Percentiles rank a stretch among this genome's conserved stretches.
These are phyloP conservation scores for Aspergillus sclerotioniger DNA, from an alignment of 495 filamentous ascomycete species.

Conservation along the genomic window DNA sequence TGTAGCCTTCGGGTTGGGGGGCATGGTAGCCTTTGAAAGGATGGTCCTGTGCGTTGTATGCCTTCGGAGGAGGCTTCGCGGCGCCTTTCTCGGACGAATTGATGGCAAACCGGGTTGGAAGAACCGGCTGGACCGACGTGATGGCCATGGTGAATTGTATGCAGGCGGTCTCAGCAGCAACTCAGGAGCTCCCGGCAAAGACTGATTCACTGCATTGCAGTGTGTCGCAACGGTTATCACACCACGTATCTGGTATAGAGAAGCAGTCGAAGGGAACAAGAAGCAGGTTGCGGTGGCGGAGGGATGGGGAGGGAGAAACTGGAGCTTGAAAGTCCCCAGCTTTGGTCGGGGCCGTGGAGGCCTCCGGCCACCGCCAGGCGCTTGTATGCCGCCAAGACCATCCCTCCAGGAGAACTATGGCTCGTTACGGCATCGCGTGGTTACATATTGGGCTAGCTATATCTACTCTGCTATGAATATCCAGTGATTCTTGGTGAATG, in stretches of 20 bases:
- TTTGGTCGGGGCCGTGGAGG: conserved; percentile 15
- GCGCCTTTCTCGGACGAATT: conserved; percentile 33
- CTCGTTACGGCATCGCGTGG: too few species aligned
- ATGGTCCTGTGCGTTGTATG: conserved; percentile 63
- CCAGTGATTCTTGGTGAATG: too few species aligned
- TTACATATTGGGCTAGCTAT: too few species aligned
- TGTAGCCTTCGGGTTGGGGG: conserved; percentile 65
- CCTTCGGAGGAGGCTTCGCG: conserved; percentile 49
- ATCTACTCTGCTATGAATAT: too few species aligned
- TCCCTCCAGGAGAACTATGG: too few species aligned
- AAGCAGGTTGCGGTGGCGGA: not conserved
- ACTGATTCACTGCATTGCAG: conserved; percentile 36
- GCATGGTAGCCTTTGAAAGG: conserved; percentile 73
- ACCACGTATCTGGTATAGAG: not conserved
- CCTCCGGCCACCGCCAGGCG: conserved; percentile 17
- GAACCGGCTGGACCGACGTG: conserved; percentile 42
- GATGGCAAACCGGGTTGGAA: conserved; percentile 32
- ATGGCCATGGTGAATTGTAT: conserved; percentile 47
- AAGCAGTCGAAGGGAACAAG: not conserved
- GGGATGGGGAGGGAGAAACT: conserved; percentile 4
- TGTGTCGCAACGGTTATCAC: conserved; percentile 13
- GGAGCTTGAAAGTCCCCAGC: conserved; percentile 14
- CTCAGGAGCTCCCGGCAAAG: conserved; percentile 25
- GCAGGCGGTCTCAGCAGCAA: conserved; percentile 28
- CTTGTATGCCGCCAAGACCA: conserved; percentile 23